phyloP scores from a whole-genome alignment of 2,329 filamentous ascomycete species.

The Trichoderma atroviride region DNA sequence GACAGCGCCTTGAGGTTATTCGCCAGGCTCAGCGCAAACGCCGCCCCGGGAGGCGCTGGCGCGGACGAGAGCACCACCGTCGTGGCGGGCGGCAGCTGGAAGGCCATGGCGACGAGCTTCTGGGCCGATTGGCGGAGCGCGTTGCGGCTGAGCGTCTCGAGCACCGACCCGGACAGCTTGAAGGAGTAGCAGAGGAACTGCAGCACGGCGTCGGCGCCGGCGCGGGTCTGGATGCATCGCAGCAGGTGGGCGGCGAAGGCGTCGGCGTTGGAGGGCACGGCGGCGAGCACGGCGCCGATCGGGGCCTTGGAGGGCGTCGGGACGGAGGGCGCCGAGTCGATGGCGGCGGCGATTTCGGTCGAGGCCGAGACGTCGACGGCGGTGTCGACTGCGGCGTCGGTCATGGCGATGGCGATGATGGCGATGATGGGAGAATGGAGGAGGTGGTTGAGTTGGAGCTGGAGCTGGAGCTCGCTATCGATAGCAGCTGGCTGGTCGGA shows the following conservation, averaged over 20 bases:
- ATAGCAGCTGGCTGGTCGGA: background rate
- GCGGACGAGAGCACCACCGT: conserved; percentile 49
- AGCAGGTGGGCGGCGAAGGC: conserved; percentile 58
- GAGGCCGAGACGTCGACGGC: conserved; percentile 8
- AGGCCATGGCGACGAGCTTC: conserved; percentile 55
- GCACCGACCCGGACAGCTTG: conserved; percentile 55
- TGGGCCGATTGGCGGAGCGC: conserved; percentile 58
- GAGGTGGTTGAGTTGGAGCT: background rate
- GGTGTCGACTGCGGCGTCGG: conserved; percentile 8
- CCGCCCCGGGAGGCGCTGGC: conserved; percentile 44
- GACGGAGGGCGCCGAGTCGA: conserved; percentile 25
- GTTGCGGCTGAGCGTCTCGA: conserved; percentile 57
- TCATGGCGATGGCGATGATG: background rate
- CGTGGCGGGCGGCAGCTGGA: conserved; percentile 54
- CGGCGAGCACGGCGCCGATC: conserved; percentile 26
- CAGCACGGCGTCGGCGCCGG: conserved; percentile 70
- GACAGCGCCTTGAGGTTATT: conserved; percentile 62
- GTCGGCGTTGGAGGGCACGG: conserved; percentile 44
- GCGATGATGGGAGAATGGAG: background rate
- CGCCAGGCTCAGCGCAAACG: conserved; percentile 53
- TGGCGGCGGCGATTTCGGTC: conserved; percentile 4
- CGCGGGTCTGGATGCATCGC: conserved; percentile 67
- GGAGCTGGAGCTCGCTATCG: background rate
- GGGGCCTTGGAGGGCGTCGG: conserved; percentile 25
- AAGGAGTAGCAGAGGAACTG: conserved; percentile 70